Base-by-base conservation (phyloP, 345 rosid genomes). In the Nasturtium officinale region DNA sequence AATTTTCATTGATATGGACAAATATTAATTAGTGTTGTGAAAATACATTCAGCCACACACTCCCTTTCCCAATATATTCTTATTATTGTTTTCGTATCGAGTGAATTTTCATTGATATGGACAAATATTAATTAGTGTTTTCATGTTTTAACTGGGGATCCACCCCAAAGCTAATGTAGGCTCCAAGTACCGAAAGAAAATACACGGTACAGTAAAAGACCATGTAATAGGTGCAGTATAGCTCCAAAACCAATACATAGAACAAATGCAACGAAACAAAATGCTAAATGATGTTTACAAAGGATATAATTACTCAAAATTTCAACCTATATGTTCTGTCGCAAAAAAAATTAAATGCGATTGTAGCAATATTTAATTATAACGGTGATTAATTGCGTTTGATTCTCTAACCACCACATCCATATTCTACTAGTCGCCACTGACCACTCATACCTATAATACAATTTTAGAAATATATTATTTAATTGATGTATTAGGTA, bases 11-110 rank as follows among this genome's bases (percentile, higher is more conserved):
- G 43, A 68, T 55, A 52, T 17, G 20, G 73, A 69, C 53, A 11
- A 16, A 40, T 7, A 12, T 17, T 29, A 30, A 45, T 1, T 5
- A 15, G 56, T 40, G 17, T 6, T n/a, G n/a, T n/a, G n/a, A n/a
- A n/a, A 12, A 33, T 74, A 37, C 66, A 33, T 47, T 56, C 8
- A 73, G 20, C 71, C 77, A 64, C 55, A 43, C 64, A 43, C 26
- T 6, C 65, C 55, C 6, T 64, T n/a, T 43, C 38, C 47, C 17
- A 25, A 25, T 9, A 23, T 6, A 20, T 13, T 16, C 5, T 26
- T 26, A 16, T 38, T 38, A 12, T 26, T 17, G 5, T 48, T 59
- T 33, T 60, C 21, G 54, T 42, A 29, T 69, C 2, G 6, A 17
- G 7, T 53, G 29, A 25, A 16, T 35, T 38, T 68, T 17, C 4